A percentile compares a stretch with the other conserved stretches of the same genome.
phyloP scores from a whole-genome alignment of 106 monocot genomes.

The Alisma plantagoaquatica region DNA sequence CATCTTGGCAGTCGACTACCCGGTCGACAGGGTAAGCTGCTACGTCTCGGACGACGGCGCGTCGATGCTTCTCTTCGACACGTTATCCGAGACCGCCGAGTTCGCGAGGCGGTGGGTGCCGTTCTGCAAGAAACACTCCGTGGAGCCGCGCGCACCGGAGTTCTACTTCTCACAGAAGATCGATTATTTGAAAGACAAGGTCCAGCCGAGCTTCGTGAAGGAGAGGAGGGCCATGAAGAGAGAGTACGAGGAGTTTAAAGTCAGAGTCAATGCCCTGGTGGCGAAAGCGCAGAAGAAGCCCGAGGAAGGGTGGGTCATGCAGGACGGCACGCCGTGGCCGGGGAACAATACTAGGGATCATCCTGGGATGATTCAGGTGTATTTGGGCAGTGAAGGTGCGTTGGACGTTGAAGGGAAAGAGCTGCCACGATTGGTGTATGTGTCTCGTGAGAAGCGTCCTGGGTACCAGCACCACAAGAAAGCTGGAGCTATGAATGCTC shows the following conservation, averaged over 20 bases:
- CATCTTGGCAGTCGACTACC: constrained; percentile 81
- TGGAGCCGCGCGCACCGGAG: constrained; percentile 88
- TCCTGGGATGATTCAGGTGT: constrained; percentile 97
- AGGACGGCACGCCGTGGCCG: constrained; percentile 92
- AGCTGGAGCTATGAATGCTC: constrained; percentile 50
- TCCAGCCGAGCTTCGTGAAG: constrained; percentile 87
- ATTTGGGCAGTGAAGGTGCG: constrained; percentile 76
- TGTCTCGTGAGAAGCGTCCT: constrained; percentile 33
- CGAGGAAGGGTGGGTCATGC: constrained; percentile 97
- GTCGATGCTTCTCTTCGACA: constrained; percentile 86
- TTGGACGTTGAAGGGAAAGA: constrained; percentile 23
- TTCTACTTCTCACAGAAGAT: constrained; percentile 96
- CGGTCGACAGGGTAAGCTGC: constrained; percentile 78
- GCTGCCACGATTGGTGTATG: constrained; percentile 19
- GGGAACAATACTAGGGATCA: constrained; percentile 94
- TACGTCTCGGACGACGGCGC: constrained; percentile 94
- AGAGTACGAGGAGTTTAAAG: constrained; percentile 97
- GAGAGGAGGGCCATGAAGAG: constrained; percentile 97
- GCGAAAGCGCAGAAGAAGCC: constrained; percentile 92
- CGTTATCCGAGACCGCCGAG: constrained; percentile 81
- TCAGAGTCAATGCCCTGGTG: constrained; percentile 84
- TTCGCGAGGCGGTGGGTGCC: constrained; percentile 91
- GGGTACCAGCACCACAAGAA: constrained; percentile 38
- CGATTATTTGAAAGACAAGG: constrained; percentile 91
- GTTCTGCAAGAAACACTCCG: constrained; percentile 75